These are phyloP conservation scores for Blastobotrys attinorum DNA, from an alignment of 805 yeast species.

Conservation along the genomic window DNA sequence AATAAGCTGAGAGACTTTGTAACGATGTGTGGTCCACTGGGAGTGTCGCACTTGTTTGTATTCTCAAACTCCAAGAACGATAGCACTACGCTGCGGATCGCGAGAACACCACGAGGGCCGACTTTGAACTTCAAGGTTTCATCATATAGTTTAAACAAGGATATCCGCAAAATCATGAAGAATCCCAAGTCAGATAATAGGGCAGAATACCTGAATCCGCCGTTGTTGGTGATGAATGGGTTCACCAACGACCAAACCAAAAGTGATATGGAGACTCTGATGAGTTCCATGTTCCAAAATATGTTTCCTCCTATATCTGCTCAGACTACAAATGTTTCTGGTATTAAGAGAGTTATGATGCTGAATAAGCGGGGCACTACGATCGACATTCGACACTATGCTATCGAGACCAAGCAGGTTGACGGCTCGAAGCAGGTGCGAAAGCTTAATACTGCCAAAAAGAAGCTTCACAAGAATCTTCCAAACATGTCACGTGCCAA, in stretches of 20 bases:
- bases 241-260: slow-evolving; percentile 59
- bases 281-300: slow-evolving; percentile 87
- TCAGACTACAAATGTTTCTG: slow-evolving; percentile 59
- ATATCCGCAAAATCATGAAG: slow-evolving; percentile 59
- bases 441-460: slow-evolving; percentile 56
- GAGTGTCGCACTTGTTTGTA: slow-evolving; percentile 80
- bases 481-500: slow-evolving; percentile 61
- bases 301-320: slow-evolving; percentile 95
- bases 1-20: slow-evolving; percentile 85
- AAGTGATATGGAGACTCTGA: slow-evolving; percentile 56
- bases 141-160: slow-evolving; percentile 74
- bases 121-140: slow-evolving; percentile 74
- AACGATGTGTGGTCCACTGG: slow-evolving; percentile 98
- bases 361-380: slow-evolving; percentile 64
- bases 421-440: slow-evolving; percentile 61
- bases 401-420: slow-evolving; percentile 77
- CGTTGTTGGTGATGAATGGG: slow-evolving; percentile 88
- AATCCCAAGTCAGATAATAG: slow-evolving; percentile 69
- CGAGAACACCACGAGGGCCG: slow-evolving; percentile 91
- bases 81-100: slow-evolving; percentile 71
- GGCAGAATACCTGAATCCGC: slow-evolving; percentile 66
- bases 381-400: slow-evolving; percentile 83
- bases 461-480: slow-evolving; percentile 50
- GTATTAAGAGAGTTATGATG: slow-evolving; percentile 80
- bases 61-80: slow-evolving; percentile 81